Evolutionary conservation across 495 filamentous ascomycete genomes (phyloP), one percentile per base, ranked within the genome.

Genomic region (Aspergillus cristatus): DNA sequence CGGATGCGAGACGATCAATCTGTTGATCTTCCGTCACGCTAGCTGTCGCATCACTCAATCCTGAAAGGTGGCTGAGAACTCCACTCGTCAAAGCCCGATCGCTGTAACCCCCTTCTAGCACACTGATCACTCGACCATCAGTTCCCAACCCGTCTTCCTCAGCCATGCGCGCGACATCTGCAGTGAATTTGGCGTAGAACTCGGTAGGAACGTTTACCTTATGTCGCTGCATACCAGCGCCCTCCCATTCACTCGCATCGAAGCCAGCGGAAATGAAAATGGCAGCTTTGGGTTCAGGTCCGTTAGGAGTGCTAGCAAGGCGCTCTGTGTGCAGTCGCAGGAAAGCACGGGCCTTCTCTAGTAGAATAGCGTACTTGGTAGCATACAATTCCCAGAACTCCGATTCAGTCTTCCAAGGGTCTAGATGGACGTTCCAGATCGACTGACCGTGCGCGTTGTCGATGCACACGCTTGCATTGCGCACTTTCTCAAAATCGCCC

Each of bases 241-340:
- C 74, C 57, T 98, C 91, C 76, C 84, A 89, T 53, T 97, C 85
- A 50, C 87, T 94, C 3, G 91, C 93, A 64, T 98, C 91, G 47
- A 98, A 98, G 0, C 91, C 91, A 1, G 91, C 90, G 22, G 87
- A 94, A 20, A 98, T 60, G 56, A 98, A 98, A 20, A 98, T 84
- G 6, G 88, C 88, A 6, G 82, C 86, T 49, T 79, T 86, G 22
- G 87, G 82, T 17, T 60, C 45, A 7, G 68, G 67, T 17, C 67
- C 67, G 36, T 66, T 74, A 22, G 70, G 63, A 14, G 63, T 66
- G 25, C 59, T 57, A 8, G 65, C 63, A 10, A 85, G 62, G 16
- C 76, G 70, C 28, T 81, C 63, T 0, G 84, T 79, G 30, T 94
- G 82, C 14, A 57, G 50, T 18, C 70, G 72, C 12, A 98, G 67